phyloP scores from a whole-genome alignment of 2,329 filamentous ascomycete species.

The Exophiala sp. region DNA sequence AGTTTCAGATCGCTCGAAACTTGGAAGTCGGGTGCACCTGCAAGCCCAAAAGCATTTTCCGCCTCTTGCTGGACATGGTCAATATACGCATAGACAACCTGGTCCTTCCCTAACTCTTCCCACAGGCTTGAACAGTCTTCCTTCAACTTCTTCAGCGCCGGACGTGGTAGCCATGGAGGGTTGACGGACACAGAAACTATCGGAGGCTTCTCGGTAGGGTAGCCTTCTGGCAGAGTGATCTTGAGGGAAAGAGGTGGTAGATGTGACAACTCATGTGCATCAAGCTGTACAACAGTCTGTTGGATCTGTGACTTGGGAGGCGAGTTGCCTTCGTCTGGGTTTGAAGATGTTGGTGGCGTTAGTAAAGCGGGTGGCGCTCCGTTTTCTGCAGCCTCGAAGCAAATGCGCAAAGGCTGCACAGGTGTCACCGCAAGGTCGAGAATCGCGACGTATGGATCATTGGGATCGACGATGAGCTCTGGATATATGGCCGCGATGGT shows the following conservation, averaged over 20 bases:
- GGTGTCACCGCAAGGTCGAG: slow-evolving; percentile 57
- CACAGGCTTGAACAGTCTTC: slow-evolving; percentile 51
- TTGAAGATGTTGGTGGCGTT: slow-evolving; percentile 43
- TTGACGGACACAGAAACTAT: slow-evolving; percentile 47
- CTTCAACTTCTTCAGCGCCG: slow-evolving; percentile 44
- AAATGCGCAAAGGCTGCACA: slow-evolving; percentile 48
- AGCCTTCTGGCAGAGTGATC: slow-evolving; percentile 53
- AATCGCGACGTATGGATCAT: slow-evolving; percentile 47
- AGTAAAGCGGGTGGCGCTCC: slow-evolving; percentile 34
- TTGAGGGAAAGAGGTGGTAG: slow-evolving; percentile 55
- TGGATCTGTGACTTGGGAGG: slow-evolving; percentile 8
- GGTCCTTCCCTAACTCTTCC: slow-evolving; percentile 57
- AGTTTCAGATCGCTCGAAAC: slow-evolving; percentile 57
- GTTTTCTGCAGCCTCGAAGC: slow-evolving; percentile 39
- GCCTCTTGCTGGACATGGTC: slow-evolving; percentile 58
- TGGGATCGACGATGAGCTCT: slow-evolving; percentile 52
- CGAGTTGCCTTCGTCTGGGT: slow-evolving; percentile 29
- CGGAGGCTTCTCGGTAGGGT: slow-evolving; percentile 54
- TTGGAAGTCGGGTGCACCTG: slow-evolving; percentile 36
- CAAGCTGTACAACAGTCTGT: slow-evolving; percentile 7
- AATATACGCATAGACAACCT: slow-evolving; percentile 59
- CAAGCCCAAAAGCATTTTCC: slow-evolving; percentile 53
- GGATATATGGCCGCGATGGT: slow-evolving; percentile 61
- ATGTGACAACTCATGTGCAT: slow-evolving; percentile 47
- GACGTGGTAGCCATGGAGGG: slow-evolving; percentile 52